A percentile compares a stretch with the other conserved stretches of the same genome.
phyloP scores from a whole-genome alignment of 306 rosid species.

The Erythrophleum fordii region DNA sequence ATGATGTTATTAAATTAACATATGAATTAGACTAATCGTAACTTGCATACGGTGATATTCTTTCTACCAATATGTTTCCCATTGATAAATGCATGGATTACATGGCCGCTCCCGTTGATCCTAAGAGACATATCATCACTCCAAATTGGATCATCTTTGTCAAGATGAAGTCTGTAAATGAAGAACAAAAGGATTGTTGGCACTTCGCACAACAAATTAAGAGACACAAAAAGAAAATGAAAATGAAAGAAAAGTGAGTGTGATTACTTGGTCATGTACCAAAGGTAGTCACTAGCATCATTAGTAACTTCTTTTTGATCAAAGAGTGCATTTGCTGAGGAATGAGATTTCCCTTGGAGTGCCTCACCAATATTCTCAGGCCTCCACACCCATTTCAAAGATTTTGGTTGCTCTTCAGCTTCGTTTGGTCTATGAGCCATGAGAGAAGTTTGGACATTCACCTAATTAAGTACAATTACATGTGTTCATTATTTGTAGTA shows the following conservation, averaged over 20 bases:
- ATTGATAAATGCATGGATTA: constrained; percentile 54
- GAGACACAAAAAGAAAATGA: neutral
- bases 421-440: constrained; percentile 47
- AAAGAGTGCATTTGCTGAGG: constrained; percentile 21
- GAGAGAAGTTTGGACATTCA: constrained; percentile 56
- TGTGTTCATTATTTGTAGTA: neutral
- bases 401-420: constrained; percentile 50
- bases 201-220: neutral
- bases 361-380: constrained; percentile 43
- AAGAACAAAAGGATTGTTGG: neutral
- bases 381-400: constrained; percentile 55
- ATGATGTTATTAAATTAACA: neutral
- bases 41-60: neutral
- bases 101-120: constrained; percentile 54
- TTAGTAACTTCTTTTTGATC: constrained; percentile 49
- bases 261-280: constrained; percentile 68
- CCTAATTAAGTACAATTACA: constrained; percentile 23
- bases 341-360: constrained; percentile 35
- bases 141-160: constrained; percentile 52
- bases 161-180: constrained; percentile 38
- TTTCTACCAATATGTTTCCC: constrained; percentile 55
- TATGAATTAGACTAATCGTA: neutral
- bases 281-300: constrained; percentile 55
- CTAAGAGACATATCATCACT: constrained; percentile 43
- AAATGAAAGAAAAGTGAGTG: neutral